Percentiles rank a stretch among this genome's conserved stretches.
These are phyloP conservation scores for Conringia planisiliqua DNA, from an alignment of 345 rosid genomes.

Conservation along the genomic window DNA sequence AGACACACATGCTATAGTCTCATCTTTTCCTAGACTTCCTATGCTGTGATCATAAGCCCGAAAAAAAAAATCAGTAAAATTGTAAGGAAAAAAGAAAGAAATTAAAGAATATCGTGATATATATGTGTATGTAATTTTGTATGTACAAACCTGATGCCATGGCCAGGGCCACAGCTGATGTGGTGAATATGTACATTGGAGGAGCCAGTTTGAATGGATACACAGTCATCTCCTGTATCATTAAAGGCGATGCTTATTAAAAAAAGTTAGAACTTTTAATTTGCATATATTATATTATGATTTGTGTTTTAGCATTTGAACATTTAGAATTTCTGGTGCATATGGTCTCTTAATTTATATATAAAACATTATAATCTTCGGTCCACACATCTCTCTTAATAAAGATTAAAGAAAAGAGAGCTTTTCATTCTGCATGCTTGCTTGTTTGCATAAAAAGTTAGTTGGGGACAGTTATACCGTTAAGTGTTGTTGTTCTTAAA, in stretches of 20 bases:
- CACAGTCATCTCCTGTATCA: slow-evolving; percentile 79
- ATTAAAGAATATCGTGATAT: background rate
- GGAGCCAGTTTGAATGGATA: slow-evolving; percentile 89
- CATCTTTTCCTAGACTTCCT: slow-evolving; percentile 77
- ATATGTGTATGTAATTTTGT: background rate
- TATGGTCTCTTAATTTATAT: background rate
- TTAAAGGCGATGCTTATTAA: background rate
- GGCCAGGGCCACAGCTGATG: slow-evolving; percentile 87
- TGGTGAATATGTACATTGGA: slow-evolving; percentile 72
- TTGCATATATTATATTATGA: background rate
- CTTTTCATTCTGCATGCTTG: slow-evolving; percentile 33
- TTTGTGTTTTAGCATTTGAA: background rate
- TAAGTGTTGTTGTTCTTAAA: slow-evolving; percentile 1
- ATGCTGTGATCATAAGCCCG: slow-evolving; percentile 40
- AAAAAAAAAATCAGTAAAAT: background rate
- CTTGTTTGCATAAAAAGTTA: slow-evolving; percentile 26
- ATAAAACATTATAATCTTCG: background rate
- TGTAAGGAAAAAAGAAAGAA: background rate
- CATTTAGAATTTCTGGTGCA: background rate
- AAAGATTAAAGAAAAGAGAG: background rate
- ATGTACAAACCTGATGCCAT: slow-evolving; percentile 70
- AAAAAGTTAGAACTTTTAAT: background rate
- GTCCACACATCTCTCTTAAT: slow-evolving; percentile 6
- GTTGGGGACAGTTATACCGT: slow-evolving; percentile 36
- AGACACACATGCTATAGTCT: slow-evolving; percentile 71